phyloP scores from a whole-genome alignment of 1,284 basidiomycete species.

The Tremellales sp. region DNA sequence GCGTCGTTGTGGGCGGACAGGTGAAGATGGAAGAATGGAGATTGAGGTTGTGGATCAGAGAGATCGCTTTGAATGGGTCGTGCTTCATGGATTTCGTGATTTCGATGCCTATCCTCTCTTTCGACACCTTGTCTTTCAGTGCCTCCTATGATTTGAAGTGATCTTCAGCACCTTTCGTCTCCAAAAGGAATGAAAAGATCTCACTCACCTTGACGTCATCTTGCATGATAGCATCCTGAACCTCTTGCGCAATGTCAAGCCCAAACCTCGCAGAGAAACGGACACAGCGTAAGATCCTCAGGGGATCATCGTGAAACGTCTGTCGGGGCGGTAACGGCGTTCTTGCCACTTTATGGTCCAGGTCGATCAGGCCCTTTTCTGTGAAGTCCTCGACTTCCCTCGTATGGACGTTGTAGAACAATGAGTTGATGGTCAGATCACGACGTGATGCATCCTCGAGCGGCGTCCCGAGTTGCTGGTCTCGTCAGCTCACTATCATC shows the following conservation, averaged over 20 bases:
- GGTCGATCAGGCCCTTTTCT: constrained; percentile 75
- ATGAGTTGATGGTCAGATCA: constrained; percentile 92
- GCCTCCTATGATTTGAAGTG: constrained; percentile 55
- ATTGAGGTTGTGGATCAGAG: constrained; percentile 64
- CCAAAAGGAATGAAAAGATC: neutral
- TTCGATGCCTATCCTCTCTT: constrained; percentile 87
- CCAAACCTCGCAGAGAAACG: constrained; percentile 88
- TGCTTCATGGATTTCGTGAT: constrained; percentile 82
- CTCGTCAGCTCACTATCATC: neutral
- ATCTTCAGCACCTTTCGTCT: neutral
- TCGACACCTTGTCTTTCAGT: constrained; percentile 71
- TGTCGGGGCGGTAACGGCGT: constrained; percentile 82
- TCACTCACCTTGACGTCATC: constrained; percentile 63
- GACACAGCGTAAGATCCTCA: constrained; percentile 84
- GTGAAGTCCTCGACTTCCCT: constrained; percentile 87
- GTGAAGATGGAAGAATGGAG: constrained; percentile 70
- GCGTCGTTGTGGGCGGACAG: too few species aligned
- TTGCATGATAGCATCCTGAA: constrained; percentile 64
- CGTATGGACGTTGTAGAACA: constrained; percentile 95
- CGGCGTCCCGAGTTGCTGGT: constrained; percentile 85
- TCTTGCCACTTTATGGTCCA: constrained; percentile 73
- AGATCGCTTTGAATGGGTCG: constrained; percentile 68
- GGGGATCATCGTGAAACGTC: constrained; percentile 92
- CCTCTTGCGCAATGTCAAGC: constrained; percentile 71
- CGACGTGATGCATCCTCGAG: constrained; percentile 84